Evolutionary conservation across 1,139 yeast species (phyloP).

Genomic region (Saccharomycopsis hybrid): DNA sequence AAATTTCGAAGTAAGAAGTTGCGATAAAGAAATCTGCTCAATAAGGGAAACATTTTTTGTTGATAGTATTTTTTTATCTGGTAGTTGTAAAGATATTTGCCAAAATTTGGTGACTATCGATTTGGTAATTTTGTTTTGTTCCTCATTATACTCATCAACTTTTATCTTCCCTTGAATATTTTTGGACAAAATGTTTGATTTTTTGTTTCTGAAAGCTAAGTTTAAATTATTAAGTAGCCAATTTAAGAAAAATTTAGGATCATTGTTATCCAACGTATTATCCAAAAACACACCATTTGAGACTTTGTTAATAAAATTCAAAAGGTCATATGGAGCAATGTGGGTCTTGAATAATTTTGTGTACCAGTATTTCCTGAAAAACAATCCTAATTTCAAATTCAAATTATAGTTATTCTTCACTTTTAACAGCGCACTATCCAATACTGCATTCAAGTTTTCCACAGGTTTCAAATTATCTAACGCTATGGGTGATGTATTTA

Average conservation of each 20-base stretch:
- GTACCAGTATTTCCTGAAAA: conserved; percentile 62
- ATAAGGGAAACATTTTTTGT: conserved; percentile 39
- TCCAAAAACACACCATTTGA: conserved; percentile 37
- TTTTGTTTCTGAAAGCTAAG: conserved; percentile 31
- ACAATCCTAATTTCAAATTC: conserved; percentile 35
- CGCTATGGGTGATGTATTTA: conserved; percentile 24
- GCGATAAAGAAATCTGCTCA: conserved; percentile 38
- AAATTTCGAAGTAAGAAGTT: conserved; percentile 38
- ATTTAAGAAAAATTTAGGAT: conserved; percentile 50
- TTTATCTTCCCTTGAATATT: conserved; percentile 50
- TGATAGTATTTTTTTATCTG: conserved; percentile 41
- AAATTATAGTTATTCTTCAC: conserved; percentile 25
- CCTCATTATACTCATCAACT: conserved; percentile 30
- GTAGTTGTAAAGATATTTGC: conserved; percentile 53
- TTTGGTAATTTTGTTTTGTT: conserved; percentile 25
- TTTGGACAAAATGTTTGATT: conserved; percentile 25
- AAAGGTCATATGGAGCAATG: conserved; percentile 61
- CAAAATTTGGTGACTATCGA: conserved; percentile 43
- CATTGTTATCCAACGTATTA: conserved; percentile 26
- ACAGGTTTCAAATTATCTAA: conserved; percentile 9
- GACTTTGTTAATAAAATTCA: conserved; percentile 39
- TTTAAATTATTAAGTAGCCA: conserved; percentile 54
- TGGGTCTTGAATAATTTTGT: conserved; percentile 50
- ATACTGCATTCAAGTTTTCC: background rate
- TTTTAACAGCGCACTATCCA: conserved; percentile 1